A percentile compares a stretch with the other conserved stretches of the same genome.
phyloP scores from a whole-genome alignment of 75 land plant species.

The Ceratopteris richardii region DNA sequence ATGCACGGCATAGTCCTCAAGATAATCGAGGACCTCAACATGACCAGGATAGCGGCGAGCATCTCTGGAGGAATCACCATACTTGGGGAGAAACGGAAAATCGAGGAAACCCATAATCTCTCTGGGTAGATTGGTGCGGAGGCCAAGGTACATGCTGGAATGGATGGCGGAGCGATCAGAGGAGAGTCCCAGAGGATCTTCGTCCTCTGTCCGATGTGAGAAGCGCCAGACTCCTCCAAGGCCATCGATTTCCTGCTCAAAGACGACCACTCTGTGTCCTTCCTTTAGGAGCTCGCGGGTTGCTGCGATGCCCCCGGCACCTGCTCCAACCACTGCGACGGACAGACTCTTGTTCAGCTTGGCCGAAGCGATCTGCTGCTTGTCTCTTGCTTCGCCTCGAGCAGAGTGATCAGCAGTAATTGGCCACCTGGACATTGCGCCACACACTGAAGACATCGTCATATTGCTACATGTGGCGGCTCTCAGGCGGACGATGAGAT shows the following conservation, averaged over 20 bases:
- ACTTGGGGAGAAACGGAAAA: slow-evolving; percentile 48
- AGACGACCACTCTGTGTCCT: slow-evolving; percentile 54
- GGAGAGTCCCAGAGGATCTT: slow-evolving; percentile 37
- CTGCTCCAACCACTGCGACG: slow-evolving; percentile 90
- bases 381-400: too few relatives aligned
- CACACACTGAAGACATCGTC: too few relatives aligned
- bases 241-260: slow-evolving; percentile 29
- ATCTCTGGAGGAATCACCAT: slow-evolving; percentile 33
- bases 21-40: slow-evolving; percentile 57
- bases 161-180: slow-evolving; percentile 35
- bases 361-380: too few relatives aligned
- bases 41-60: slow-evolving; percentile 71
- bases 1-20: slow-evolving; percentile 45
- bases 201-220: slow-evolving; percentile 45
- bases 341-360: neutral
- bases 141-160: slow-evolving; percentile 63
- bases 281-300: slow-evolving; percentile 63
- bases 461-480: neutral
- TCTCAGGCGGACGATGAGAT: neutral
- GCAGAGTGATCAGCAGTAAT: too few relatives aligned
- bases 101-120: slow-evolving; percentile 69
- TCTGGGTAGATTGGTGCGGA: slow-evolving; percentile 78
- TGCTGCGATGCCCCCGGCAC: slow-evolving; percentile 73
- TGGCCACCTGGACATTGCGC: too few relatives aligned
- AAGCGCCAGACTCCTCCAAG: slow-evolving; percentile 86